Percentiles rank a stretch among this genome's conserved stretches.
Evolutionary conservation across 1,284 basidiomycete species (phyloP).

Genomic region (Pterula multifida): DNA sequence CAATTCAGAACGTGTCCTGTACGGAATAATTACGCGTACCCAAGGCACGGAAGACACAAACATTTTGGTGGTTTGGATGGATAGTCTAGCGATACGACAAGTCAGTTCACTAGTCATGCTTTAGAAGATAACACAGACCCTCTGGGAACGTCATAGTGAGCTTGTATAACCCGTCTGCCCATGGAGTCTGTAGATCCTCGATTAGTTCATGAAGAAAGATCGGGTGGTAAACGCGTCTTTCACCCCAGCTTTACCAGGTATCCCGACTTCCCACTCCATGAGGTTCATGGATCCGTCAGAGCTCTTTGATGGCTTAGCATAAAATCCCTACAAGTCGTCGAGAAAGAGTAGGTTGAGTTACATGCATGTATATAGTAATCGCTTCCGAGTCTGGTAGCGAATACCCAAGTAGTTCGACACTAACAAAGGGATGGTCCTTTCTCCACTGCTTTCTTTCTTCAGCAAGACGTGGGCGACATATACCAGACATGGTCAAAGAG

Average conservation of each 20-base stretch:
- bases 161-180: slow-evolving; percentile 95
- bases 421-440: slow-evolving; percentile 96
- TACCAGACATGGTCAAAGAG: slow-evolving; percentile 50
- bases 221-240: slow-evolving; percentile 19
- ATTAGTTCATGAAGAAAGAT: not conserved
- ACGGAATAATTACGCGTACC: not conserved
- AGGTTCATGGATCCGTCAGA: slow-evolving; percentile 92
- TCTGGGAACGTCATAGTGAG: slow-evolving; percentile 91
- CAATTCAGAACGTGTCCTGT: not conserved
- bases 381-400: no score
- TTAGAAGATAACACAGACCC: slow-evolving; percentile 37
- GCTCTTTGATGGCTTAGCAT: slow-evolving; percentile 83
- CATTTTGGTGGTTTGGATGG: slow-evolving; percentile 95
- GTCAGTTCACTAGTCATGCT: slow-evolving; percentile 8
- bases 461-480: slow-evolving; percentile 76
- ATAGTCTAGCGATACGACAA: slow-evolving; percentile 51
- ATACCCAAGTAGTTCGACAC: no score
- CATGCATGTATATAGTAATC: slow-evolving; percentile 7
- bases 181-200: slow-evolving; percentile 61
- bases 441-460: slow-evolving; percentile 99
- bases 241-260: slow-evolving; percentile 77
- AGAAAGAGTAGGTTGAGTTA: slow-evolving; percentile 6
- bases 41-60: slow-evolving; percentile 21
- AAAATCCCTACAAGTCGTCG: slow-evolving; percentile 70
- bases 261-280: slow-evolving; percentile 97